Evolutionary conservation across 31 red algal genomes (phyloP), one percentile per base, ranked within the genome.

Genomic region (Endocladia muricata): DNA sequence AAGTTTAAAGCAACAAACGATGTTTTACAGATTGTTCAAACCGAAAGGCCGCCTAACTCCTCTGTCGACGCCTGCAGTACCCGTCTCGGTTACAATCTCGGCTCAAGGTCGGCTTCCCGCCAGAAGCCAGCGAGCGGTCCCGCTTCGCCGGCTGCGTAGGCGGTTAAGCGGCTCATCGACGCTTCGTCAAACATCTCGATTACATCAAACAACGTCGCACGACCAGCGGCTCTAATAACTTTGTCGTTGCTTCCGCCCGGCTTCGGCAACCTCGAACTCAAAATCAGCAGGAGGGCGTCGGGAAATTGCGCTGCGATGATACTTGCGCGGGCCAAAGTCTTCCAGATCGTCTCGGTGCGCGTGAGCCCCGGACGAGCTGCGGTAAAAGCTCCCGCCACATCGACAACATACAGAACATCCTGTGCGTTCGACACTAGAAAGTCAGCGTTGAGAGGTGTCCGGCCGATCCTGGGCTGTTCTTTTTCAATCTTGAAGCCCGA

Each of bases 131-230:
- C n/a, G n/a, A n/a, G n/a, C n/a, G n/a, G n/a, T n/a, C n/a, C n/a
- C n/a, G n/a, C n/a, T n/a, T n/a, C n/a, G n/a, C n/a, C n/a, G n/a
- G n/a, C n/a, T n/a, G n/a, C n/a, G n/a, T n/a, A n/a, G n/a, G n/a
- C n/a, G n/a, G n/a, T n/a, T n/a, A n/a, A n/a, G n/a, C n/a, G n/a
- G n/a, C n/a, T n/a, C n/a, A n/a, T n/a, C n/a, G n/a, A n/a, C n/a
- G n/a, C n/a, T n/a, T 64, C 60, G 26, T 64, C 60, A 30, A 64
- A 64, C 17, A 64, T 64, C 60, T 64, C 60, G 60, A 64, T 64
- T 11, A 23, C 60, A 64, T 64, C 60, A 30, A 64, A 64, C 17
- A 64, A 11, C 11, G n/a, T 28, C n/a, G 11, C 11, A 11, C 15
- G 60, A 28, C 60, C 60, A 25, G 26, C 26, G 26, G 60, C 60